A percentile compares a stretch with the other conserved stretches of the same genome.
Evolutionary conservation across 441 rosid species (phyloP).

Genomic region (Gossypium schwendimanii): DNA sequence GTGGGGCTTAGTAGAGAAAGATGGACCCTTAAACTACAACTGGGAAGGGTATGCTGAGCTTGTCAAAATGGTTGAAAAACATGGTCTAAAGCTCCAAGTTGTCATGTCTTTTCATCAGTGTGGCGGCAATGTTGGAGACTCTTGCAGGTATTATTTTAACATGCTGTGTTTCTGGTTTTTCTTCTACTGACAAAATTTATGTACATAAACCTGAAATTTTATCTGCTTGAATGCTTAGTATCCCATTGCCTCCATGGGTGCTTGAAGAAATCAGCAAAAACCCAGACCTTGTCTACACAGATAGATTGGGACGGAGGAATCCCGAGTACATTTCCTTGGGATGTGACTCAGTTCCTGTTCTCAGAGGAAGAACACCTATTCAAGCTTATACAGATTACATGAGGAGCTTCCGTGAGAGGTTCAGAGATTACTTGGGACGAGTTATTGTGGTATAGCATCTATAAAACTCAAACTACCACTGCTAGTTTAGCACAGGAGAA

Average conservation of each 20-base stretch:
- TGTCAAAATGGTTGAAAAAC: conserved; percentile 69
- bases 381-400: conserved; percentile 85
- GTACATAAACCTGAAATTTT: neutral
- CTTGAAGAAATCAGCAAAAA: conserved; percentile 83
- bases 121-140: conserved; percentile 96
- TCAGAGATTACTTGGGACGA: conserved; percentile 53
- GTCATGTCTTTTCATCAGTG: conserved; percentile 98
- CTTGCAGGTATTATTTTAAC: conserved; percentile 61
- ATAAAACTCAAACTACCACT: neutral
- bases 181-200: neutral
- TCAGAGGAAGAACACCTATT: conserved; percentile 86
- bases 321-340: conserved; percentile 87
- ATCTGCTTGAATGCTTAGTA: conserved; percentile 34
- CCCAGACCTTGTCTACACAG: conserved; percentile 84
- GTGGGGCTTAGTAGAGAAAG: conserved; percentile 99
- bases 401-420: conserved; percentile 79
- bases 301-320: conserved; percentile 79
- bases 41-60: conserved; percentile 95
- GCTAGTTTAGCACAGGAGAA: neutral
- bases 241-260: conserved; percentile 93
- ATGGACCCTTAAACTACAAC: conserved; percentile 77
- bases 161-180: neutral
- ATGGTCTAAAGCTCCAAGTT: conserved; percentile 80
- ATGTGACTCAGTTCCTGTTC: conserved; percentile 69
- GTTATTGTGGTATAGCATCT: conserved; percentile 57